A percentile compares a stretch with the other conserved stretches of the same genome.
Conservation (phyloP, 148 eudicot species). For the Rhododendron molle region DNA sequence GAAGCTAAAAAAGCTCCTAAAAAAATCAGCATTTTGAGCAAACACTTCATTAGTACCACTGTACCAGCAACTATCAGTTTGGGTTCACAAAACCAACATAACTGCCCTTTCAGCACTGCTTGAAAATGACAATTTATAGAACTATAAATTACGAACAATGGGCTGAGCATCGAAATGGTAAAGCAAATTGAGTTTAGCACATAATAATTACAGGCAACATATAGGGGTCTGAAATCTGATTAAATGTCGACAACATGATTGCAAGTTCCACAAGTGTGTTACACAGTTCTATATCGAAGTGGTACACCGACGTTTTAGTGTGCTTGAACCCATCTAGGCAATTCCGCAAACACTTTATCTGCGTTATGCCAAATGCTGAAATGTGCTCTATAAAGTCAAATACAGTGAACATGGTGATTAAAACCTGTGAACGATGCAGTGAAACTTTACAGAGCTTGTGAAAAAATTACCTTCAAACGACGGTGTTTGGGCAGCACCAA, state of each 20-base stretch:
- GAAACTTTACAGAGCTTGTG: background rate
- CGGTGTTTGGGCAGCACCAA: background rate
- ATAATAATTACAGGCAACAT: background rate
- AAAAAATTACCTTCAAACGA: background rate
- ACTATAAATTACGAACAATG: background rate
- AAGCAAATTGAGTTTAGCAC: background rate
- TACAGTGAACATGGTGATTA: background rate
- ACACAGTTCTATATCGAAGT: background rate
- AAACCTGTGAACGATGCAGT: background rate
- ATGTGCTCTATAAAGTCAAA: background rate
- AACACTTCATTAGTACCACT: background rate
- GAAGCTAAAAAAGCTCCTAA: background rate
- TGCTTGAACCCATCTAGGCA: background rate
- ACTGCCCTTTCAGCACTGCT: background rate
- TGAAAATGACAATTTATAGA: background rate
- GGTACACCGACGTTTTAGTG: background rate
- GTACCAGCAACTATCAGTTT: background rate
- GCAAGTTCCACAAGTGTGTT: background rate
- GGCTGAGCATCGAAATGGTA: background rate
- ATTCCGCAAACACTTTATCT: background rate
- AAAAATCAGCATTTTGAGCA: background rate
- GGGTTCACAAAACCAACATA: background rate
- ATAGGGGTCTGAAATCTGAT: background rate
- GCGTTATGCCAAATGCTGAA: background rate
- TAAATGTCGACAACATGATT: constrained; percentile 4